Evolutionary conservation across 306 rosid genomes (phyloP).

Genomic region (Lithocarpus polystachyus): DNA sequence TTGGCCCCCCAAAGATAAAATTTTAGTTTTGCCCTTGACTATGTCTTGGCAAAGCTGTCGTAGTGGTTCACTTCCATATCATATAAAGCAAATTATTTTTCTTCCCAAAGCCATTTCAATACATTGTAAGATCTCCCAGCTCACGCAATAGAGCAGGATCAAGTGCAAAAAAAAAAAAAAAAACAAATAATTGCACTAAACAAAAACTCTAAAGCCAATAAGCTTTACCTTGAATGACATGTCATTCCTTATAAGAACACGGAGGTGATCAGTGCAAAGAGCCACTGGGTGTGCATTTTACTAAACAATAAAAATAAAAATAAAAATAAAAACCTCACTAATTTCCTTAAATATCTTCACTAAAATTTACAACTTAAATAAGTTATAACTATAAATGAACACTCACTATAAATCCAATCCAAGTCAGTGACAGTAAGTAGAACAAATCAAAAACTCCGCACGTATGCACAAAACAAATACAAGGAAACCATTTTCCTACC

Average conservation of each 20-base stretch:
- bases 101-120: neutral
- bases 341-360: neutral
- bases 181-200: neutral
- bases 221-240: neutral
- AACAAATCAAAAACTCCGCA: neutral
- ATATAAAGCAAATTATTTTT: neutral
- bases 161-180: neutral
- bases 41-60: too few relatives aligned
- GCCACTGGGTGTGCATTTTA: neutral
- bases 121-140: neutral
- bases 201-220: neutral
- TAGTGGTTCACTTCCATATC: neutral
- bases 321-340: too few relatives aligned
- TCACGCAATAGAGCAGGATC: neutral
- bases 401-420: neutral
- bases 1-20: too few relatives aligned
- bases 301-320: neutral
- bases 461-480: neutral
- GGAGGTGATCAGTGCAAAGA: neutral
- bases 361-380: neutral
- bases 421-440: neutral
- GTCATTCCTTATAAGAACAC: neutral
- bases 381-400: neutral
- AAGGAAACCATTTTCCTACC: neutral
- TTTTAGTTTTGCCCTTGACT: too few relatives aligned